Evolutionary conservation across 1,139 yeast genomes (phyloP).

Genomic region (Geotrichum macrosporum): DNA sequence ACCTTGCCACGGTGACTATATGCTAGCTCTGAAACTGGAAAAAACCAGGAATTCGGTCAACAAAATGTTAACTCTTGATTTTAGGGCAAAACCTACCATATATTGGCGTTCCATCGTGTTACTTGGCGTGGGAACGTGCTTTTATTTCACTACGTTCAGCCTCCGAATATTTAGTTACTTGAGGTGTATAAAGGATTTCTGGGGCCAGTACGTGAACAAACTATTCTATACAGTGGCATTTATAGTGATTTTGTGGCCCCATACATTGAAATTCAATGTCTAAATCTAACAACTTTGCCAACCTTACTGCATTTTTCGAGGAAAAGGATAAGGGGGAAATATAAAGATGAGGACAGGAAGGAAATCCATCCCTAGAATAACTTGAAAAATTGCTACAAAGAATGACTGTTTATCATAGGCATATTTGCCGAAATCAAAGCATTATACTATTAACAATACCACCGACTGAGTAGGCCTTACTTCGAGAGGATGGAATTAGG

Average conservation of each 20-base stretch:
- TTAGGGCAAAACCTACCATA: conserved; percentile 25
- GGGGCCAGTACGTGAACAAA: conserved; percentile 19
- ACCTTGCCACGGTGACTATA: conserved; percentile 39
- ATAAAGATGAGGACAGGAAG: conserved; percentile 13
- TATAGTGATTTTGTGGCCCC: conserved; percentile 30
- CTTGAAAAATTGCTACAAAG: conserved; percentile 20
- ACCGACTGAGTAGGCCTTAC: conserved; percentile 15
- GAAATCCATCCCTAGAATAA: conserved; percentile 3
- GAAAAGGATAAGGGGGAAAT: conserved; percentile 18
- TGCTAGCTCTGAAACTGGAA: conserved; percentile 33
- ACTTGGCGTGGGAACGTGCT: conserved; percentile 30
- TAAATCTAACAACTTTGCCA: conserved; percentile 26
- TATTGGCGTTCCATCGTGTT: conserved; percentile 15
- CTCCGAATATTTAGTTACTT: conserved; percentile 28
- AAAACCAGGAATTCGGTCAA: conserved; percentile 8
- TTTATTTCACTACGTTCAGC: conserved; percentile 28
- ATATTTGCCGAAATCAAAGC: conserved; percentile 13
- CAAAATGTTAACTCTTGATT: conserved; percentile 22
- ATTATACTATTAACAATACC: conserved; percentile 12
- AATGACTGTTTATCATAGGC: conserved; percentile 27
- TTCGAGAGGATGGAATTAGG: conserved; percentile 19
- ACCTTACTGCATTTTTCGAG: conserved; percentile 21
- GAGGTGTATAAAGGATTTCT: conserved; percentile 31
- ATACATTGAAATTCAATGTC: conserved; percentile 24
- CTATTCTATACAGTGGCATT: conserved; percentile 26